Percentiles rank a stretch among this genome's conserved stretches.
Evolutionary conservation across 768 basidiomycete genomes (phyloP).

Genomic region (Phlebiopsis flavidoalba): DNA sequence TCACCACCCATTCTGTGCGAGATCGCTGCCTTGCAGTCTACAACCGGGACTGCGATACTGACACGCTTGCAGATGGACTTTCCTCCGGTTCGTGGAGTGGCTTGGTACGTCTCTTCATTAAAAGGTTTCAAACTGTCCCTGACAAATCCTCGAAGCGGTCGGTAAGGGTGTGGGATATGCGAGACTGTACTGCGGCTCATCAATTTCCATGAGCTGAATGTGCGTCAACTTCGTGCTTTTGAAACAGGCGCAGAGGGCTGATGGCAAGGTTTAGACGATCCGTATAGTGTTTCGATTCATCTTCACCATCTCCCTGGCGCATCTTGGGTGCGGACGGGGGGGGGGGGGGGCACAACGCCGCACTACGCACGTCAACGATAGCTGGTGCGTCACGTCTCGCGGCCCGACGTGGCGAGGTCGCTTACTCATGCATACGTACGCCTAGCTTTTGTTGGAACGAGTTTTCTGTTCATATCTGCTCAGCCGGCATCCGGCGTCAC

Average conservation of each 20-base stretch:
- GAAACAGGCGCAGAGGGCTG: neutral
- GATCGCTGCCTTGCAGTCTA: neutral
- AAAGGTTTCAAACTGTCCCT: neutral
- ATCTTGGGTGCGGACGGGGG: slow-evolving; percentile 70
- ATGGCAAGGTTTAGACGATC: slow-evolving; percentile 41
- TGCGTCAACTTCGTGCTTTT: slow-evolving; percentile 32
- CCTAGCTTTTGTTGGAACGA: slow-evolving; percentile 35
- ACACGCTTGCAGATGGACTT: slow-evolving; percentile 43
- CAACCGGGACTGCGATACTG: slow-evolving; percentile 4
- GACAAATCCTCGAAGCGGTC: slow-evolving; percentile 36
- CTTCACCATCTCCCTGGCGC: slow-evolving; percentile 59
- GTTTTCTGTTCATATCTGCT: slow-evolving; percentile 52
- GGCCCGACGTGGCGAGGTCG: neutral
- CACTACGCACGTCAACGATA: slow-evolving; percentile 64
- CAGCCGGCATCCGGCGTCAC: slow-evolving; percentile 53
- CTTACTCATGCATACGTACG: slow-evolving; percentile 2
- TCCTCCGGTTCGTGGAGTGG: slow-evolving; percentile 58
- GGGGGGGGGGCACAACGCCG: slow-evolving; percentile 51
- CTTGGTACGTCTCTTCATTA: slow-evolving; percentile 38
- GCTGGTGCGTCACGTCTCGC: slow-evolving; percentile 29
- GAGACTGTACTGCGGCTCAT: slow-evolving; percentile 65
- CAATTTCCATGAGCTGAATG: slow-evolving; percentile 81
- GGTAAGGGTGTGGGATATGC: slow-evolving; percentile 60
- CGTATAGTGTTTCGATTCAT: slow-evolving; percentile 71
- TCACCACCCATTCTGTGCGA: slow-evolving; percentile 63